phyloP scores from a whole-genome alignment of 306 rosid genomes.

The Fragaria nilgerrensis region DNA sequence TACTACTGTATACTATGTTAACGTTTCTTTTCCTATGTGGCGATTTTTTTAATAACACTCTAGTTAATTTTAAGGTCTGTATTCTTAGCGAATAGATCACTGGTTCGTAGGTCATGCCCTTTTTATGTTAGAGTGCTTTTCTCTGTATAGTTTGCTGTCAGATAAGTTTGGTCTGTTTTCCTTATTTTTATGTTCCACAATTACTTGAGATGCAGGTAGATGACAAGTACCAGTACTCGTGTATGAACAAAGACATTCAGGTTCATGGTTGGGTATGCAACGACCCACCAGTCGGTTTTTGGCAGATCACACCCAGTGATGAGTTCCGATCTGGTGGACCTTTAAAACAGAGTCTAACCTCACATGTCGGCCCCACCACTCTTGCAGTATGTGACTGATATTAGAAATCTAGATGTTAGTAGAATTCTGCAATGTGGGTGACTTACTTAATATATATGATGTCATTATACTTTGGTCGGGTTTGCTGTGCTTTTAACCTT shows the following conservation, averaged over 20 bases:
- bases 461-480: conserved; percentile 1
- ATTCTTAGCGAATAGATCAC: neutral
- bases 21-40: neutral
- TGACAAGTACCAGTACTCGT: conserved; percentile 89
- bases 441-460: neutral
- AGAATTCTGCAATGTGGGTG: conserved; percentile 3
- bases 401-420: neutral
- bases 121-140: neutral
- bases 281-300: conserved; percentile 65
- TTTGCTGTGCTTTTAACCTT: conserved; percentile 19
- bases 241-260: conserved; percentile 66
- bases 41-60: neutral
- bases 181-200: conserved; percentile 27
- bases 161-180: neutral
- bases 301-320: conserved; percentile 80
- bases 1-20: neutral
- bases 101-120: neutral
- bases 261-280: conserved; percentile 88
- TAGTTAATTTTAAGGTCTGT: neutral
- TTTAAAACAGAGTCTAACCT: conserved; percentile 76
- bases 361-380: conserved; percentile 93
- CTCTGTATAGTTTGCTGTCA: neutral
- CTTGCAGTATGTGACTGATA: conserved; percentile 64
- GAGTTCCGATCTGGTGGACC: conserved; percentile 98
- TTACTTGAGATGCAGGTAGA: conserved; percentile 39